Percentiles rank a stretch among this genome's conserved stretches.
Evolutionary conservation across 2,329 filamentous ascomycete genomes (phyloP).

Genomic region (Xylaria multiplex): DNA sequence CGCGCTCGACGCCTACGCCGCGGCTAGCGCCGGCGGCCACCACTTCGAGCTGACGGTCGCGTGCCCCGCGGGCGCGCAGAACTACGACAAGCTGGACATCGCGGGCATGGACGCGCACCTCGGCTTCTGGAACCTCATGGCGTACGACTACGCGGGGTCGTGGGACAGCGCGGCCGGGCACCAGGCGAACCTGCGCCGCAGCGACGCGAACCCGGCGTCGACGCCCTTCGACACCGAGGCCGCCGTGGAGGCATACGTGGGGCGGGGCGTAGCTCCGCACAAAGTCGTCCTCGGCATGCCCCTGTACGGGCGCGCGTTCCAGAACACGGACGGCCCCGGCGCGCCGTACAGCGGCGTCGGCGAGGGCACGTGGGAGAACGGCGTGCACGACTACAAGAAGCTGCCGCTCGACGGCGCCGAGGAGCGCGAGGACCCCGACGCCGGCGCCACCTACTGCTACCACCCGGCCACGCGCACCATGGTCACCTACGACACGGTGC

Average conservation of each 20-base stretch:
- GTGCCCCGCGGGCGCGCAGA: slow-evolving; percentile 69
- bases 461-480: slow-evolving; percentile 70
- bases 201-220: slow-evolving; percentile 62
- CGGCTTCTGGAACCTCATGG: slow-evolving; percentile 86
- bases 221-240: slow-evolving; percentile 83
- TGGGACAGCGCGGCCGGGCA: slow-evolving; percentile 81
- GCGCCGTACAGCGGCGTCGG: slow-evolving; percentile 76
- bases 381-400: slow-evolving; percentile 88
- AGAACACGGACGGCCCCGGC: slow-evolving; percentile 79
- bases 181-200: slow-evolving; percentile 80
- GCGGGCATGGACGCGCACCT: slow-evolving; percentile 71
- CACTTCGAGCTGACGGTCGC: slow-evolving; percentile 73
- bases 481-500: slow-evolving; percentile 81
- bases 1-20: slow-evolving; percentile 67
- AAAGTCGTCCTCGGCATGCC: slow-evolving; percentile 95
- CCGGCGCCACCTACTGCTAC: slow-evolving; percentile 82
- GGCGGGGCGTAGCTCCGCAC: slow-evolving; percentile 65
- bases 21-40: slow-evolving; percentile 35
- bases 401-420: slow-evolving; percentile 75
- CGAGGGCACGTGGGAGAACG: slow-evolving; percentile 83
- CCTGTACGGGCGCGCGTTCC: slow-evolving; percentile 87
- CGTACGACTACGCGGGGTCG: slow-evolving; percentile 86
- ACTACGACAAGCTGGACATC: slow-evolving; percentile 72
- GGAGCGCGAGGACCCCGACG: slow-evolving; percentile 70
- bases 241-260: slow-evolving; percentile 77